A percentile compares a stretch with the other conserved stretches of the same genome.
Conservation (phyloP, 108 stramenopile genomes). For the Pseudonitzschia multistriata region DNA sequence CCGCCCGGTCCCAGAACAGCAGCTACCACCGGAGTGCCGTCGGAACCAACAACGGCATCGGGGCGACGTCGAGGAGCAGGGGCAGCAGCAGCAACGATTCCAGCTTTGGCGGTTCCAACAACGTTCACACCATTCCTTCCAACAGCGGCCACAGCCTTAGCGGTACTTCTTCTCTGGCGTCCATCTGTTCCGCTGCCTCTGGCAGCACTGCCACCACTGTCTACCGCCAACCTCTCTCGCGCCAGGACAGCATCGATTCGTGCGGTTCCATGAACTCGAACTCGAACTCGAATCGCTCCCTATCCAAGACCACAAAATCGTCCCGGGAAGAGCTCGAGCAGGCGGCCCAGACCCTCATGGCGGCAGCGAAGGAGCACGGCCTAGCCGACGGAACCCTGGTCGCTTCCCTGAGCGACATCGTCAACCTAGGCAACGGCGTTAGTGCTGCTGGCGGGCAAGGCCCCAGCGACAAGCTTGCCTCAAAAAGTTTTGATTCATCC, state of each 20-base stretch:
- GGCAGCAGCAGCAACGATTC: neutral
- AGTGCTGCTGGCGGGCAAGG: neutral
- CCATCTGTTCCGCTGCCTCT: neutral
- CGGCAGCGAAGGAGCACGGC: constrained; percentile 11
- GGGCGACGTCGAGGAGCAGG: neutral
- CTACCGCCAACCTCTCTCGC: neutral
- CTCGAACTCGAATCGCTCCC: neutral
- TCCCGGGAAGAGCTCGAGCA: constrained; percentile 22
- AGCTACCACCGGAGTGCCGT: neutral
- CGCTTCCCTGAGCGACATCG: neutral
- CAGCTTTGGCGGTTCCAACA: neutral
- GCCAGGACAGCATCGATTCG: neutral
- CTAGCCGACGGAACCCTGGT: neutral
- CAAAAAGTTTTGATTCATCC: no score
- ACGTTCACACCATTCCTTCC: no score
- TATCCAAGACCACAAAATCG: neutral
- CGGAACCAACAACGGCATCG: neutral
- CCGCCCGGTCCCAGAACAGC: neutral
- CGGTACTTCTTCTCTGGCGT: neutral
- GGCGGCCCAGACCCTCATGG: constrained; percentile 24
- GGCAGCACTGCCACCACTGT: neutral
- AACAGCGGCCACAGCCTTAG: neutral
- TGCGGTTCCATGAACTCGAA: neutral
- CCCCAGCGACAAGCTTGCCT: neutral
- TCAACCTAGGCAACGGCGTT: neutral